Base-by-base conservation (phyloP, 805 yeast genomes). In the Wickerhamomyces strasburgensis region DNA sequence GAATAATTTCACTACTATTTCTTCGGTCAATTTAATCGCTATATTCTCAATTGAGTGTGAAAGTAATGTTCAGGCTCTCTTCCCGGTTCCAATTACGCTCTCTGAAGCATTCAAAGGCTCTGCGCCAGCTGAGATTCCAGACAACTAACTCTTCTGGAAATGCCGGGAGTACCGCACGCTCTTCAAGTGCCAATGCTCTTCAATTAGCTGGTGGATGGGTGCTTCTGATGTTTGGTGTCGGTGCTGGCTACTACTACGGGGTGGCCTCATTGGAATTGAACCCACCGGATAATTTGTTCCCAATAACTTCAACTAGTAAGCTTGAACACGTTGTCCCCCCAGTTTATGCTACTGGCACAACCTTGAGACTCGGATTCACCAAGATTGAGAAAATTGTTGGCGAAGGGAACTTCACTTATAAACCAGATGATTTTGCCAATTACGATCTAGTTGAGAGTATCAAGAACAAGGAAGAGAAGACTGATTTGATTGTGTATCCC, bases 401-500 rank as follows among this genome's bases (percentile, higher is more conserved):
- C 14, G 33, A 32, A 15, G 43, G 31, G 17, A 33, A 34, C 25
- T 33, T 40, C 33, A 34, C 43, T n/a, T 41, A 33, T n/a, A 31
- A 33, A 13, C 38, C 38, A 19, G 39, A 40, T 5, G 47, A 38
- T 13, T 41, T 41, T 29, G 34, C 39, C 9, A 43, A 43, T 13
- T 41, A 43, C 16, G 27, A 29, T 8, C n/a, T 43, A 3, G 33
- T 27, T 18, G 27, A 19, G 5, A 16, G 19, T 5, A 17, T 35
- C 21, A 43, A 40, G 14, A 24, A 39, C 5, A 33, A 7, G 65
- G 72, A 11, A 63, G 68, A 29, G 72, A 78, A 51, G 42, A 48
- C 11, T 21, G 25, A 21, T 21, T 21, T 75, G 17, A 66, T 83
- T 4, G 68, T 74, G 2, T 83, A 69, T 49, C 87, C 88, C 1